Percentiles rank a stretch among this genome's conserved stretches.
phyloP scores from a whole-genome alignment of 2,329 filamentous ascomycete species.

The Thelonectria olida region DNA sequence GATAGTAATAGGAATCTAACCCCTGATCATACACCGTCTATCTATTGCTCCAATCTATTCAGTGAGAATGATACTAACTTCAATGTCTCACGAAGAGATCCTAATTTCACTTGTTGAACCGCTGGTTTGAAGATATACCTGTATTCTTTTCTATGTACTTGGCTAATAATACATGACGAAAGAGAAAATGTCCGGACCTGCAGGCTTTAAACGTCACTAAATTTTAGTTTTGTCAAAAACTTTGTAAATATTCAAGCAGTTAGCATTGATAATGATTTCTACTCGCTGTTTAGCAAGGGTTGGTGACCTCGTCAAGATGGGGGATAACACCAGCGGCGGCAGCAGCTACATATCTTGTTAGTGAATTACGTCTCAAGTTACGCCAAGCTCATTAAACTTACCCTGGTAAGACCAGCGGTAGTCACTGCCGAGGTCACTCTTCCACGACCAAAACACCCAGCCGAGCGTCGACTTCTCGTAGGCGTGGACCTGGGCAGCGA shows the following conservation, averaged over 20 bases:
- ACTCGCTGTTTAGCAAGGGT: constrained; percentile 25
- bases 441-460: constrained; percentile 41
- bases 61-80: no score
- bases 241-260: background rate
- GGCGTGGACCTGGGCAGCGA: constrained; percentile 35
- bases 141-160: background rate
- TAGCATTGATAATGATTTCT: background rate
- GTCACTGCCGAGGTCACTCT: constrained; percentile 33
- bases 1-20: no score
- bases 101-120: no score
- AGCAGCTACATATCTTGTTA: constrained; percentile 28
- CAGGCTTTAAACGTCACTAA: background rate
- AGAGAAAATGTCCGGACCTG: background rate
- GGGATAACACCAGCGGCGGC: constrained; percentile 35
- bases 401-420: constrained; percentile 40
- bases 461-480: constrained; percentile 35
- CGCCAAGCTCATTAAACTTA: constrained; percentile 5
- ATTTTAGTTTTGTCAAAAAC: background rate
- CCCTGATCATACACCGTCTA: no score
- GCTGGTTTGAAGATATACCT: background rate
- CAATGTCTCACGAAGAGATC: no score
- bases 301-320: constrained; percentile 25
- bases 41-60: no score
- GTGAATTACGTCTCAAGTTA: background rate
- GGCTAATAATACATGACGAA: background rate